Evolutionary conservation across 2,329 filamentous ascomycete genomes (phyloP).

Genomic region (Exserohilum turcica): DNA sequence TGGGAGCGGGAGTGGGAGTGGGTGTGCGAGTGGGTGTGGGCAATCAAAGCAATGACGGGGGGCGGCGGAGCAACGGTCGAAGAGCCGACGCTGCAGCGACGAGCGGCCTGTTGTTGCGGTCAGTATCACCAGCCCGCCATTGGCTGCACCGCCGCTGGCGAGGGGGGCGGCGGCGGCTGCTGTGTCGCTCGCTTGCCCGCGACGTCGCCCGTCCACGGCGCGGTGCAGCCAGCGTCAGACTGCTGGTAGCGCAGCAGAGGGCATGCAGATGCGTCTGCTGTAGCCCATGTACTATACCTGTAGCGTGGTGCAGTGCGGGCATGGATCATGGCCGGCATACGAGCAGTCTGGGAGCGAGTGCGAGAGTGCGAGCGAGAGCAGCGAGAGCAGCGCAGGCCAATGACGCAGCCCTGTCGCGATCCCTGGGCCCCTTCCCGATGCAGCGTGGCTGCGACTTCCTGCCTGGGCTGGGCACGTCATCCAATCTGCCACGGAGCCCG

Average conservation of each 20-base stretch:
- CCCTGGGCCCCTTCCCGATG: slow-evolving; percentile 15
- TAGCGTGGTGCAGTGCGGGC: too few relatives aligned
- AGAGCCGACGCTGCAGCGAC: slow-evolving; percentile 20
- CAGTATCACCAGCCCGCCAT: slow-evolving; percentile 20
- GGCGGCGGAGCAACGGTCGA: slow-evolving; percentile 20
- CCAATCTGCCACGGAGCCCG: slow-evolving; percentile 10
- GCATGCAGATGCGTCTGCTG: too few relatives aligned
- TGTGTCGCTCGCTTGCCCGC: neutral
- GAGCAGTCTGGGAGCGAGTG: too few relatives aligned
- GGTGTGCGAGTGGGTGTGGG: neutral
- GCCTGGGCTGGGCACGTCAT: slow-evolving; percentile 16
- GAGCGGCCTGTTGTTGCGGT: slow-evolving; percentile 19
- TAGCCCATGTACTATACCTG: too few relatives aligned
- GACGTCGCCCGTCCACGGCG: too few relatives aligned
- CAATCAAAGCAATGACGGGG: slow-evolving; percentile 26
- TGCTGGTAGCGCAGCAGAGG: too few relatives aligned
- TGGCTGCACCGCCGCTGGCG: slow-evolving; percentile 12
- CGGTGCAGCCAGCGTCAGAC: too few relatives aligned
- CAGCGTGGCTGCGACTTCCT: slow-evolving; percentile 11
- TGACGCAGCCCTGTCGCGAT: slow-evolving; percentile 20
- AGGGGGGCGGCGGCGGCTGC: neutral
- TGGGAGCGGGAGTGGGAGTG: too few relatives aligned
- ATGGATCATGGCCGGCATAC: too few relatives aligned
- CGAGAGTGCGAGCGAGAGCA: neutral
- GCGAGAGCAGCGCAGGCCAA: slow-evolving; percentile 1